Base-by-base conservation (phyloP, 805 yeast species). In the Lipomyces yamadae region DNA sequence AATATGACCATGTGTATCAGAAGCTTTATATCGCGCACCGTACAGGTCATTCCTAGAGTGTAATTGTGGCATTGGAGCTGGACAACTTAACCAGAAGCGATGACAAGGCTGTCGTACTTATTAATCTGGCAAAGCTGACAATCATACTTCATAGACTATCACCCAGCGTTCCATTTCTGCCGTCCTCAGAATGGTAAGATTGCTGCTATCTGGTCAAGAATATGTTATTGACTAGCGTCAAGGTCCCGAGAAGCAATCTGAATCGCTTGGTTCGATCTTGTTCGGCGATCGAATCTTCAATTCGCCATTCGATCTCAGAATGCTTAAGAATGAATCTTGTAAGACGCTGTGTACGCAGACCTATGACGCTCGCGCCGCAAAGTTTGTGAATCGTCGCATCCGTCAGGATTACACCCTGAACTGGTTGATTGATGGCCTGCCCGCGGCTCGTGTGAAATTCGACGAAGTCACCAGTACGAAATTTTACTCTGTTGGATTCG, bases 281-380 rank as follows among this genome's bases (percentile, higher is more conserved):
- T 92, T 95, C 77, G 99, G 99, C 70, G 99, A 95, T 79, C 84
- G 99, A 76, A 92, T 95, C 70, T 92, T 90, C 82, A 88, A 91
- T 74, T 92, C 98, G 8, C 98, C 98, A 4, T 92, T 91, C 74
- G 85, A 88, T 61, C 80, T 95, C 69, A 82, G 85, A 48, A 90
- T 95, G 96, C 82, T 90, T 70, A 84, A 90, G 76, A 85, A 90
- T 69, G 83, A 84, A 74, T 77, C 82, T 4, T 95, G 99, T 81
- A 81, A 81, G 62, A 72, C 76, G n/a, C 80, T 93, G 62, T 95
- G 99, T 79, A 73, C 82, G 1, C 73, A 83, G 1, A 72, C 68
- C 1, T 92, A 90, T 76, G 83, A 88, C 50, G 83, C 84, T 37
- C 77, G 85, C 1, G 97, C 92, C 75, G 84, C 91, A 2, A 82